These are phyloP conservation scores for Sarcodon aspratus DNA, from an alignment of 768 basidiomycete genomes.

Conservation along the genomic window DNA sequence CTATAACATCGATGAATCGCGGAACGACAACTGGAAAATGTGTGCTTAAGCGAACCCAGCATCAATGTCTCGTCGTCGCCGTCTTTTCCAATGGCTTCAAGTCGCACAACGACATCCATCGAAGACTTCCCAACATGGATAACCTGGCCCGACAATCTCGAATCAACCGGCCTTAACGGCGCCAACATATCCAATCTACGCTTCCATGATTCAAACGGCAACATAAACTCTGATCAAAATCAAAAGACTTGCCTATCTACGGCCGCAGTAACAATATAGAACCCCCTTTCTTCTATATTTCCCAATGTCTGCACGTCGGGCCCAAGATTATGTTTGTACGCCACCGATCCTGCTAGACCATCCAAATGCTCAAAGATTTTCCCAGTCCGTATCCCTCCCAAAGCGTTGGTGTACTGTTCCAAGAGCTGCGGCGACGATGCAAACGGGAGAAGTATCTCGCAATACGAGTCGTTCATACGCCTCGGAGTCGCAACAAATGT, in stretches of 20 bases:
- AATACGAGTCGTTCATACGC: slow-evolving; percentile 63
- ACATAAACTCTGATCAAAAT: no score
- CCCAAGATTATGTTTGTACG: slow-evolving; percentile 75
- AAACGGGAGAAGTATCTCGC: slow-evolving; percentile 56
- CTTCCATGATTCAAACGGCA: background rate
- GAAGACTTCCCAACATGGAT: slow-evolving; percentile 68
- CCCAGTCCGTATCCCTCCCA: slow-evolving; percentile 60
- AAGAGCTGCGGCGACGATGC: slow-evolving; percentile 43
- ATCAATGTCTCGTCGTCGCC: slow-evolving; percentile 46
- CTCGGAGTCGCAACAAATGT: slow-evolving; percentile 21
- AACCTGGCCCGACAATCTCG: slow-evolving; percentile 71
- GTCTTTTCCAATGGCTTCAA: slow-evolving; percentile 50
- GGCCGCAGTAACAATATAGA: slow-evolving; percentile 77
- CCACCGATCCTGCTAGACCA: slow-evolving; percentile 74
- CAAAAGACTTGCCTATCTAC: slow-evolving; percentile 51
- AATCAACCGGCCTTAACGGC: slow-evolving; percentile 44
- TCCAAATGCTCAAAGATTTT: slow-evolving; percentile 76
- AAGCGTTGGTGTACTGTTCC: slow-evolving; percentile 62
- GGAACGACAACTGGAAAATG: background rate
- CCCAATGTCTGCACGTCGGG: slow-evolving; percentile 45
- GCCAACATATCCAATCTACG: slow-evolving; percentile 10
- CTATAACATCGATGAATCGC: slow-evolving; percentile 21
- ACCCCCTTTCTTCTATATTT: slow-evolving; percentile 47
- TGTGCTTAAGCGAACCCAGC: slow-evolving; percentile 33
- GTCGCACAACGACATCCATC: slow-evolving; percentile 81